Evolutionary conservation across 2,329 filamentous ascomycete species (phyloP).

Genomic region (Fusarium fujikuroi): DNA sequence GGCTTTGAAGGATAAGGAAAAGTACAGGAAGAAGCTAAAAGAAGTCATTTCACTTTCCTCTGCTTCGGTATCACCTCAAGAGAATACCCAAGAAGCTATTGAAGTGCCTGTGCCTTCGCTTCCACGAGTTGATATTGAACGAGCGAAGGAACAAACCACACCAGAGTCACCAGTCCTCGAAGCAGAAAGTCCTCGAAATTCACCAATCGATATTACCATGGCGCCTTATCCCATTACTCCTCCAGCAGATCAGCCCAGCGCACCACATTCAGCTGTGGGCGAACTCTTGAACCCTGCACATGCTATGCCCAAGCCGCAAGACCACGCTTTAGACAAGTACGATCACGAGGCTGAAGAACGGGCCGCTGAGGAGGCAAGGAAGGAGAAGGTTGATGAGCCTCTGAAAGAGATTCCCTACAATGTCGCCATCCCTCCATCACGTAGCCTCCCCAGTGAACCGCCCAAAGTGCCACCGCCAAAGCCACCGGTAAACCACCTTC

Average conservation of each 20-base stretch:
- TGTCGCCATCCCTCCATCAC: constrained; percentile 64
- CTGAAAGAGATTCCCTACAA: constrained; percentile 62
- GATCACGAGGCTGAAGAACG: constrained; percentile 66
- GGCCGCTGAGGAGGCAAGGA: constrained; percentile 57
- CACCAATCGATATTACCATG: constrained; percentile 68
- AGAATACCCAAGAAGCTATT: constrained; percentile 14
- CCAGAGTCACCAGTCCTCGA: constrained; percentile 63
- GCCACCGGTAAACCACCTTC: constrained; percentile 54
- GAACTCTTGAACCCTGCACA: constrained; percentile 67
- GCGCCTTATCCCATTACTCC: constrained; percentile 74
- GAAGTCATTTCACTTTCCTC: constrained; percentile 66
- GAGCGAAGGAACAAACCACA: constrained; percentile 33
- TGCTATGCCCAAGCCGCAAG: constrained; percentile 69
- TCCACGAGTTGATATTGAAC: constrained; percentile 41
- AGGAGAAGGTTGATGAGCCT: constrained; percentile 55
- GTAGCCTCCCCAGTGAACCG: constrained; percentile 63
- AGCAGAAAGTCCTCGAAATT: constrained; percentile 63
- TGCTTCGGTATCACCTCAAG: constrained; percentile 44
- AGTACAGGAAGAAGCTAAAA: constrained; percentile 90
- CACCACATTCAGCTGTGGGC: constrained; percentile 56
- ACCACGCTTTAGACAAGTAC: constrained; percentile 67
- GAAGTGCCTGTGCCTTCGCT: constrained; percentile 20
- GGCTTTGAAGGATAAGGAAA: constrained; percentile 92
- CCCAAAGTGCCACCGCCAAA: constrained; percentile 64
- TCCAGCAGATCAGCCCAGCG: constrained; percentile 62